Percentiles rank a stretch among this genome's conserved stretches.
These are phyloP conservation scores for Pseudopithomyces maydicus DNA, from an alignment of 2,329 filamentous ascomycete species.

Conservation along the genomic window DNA sequence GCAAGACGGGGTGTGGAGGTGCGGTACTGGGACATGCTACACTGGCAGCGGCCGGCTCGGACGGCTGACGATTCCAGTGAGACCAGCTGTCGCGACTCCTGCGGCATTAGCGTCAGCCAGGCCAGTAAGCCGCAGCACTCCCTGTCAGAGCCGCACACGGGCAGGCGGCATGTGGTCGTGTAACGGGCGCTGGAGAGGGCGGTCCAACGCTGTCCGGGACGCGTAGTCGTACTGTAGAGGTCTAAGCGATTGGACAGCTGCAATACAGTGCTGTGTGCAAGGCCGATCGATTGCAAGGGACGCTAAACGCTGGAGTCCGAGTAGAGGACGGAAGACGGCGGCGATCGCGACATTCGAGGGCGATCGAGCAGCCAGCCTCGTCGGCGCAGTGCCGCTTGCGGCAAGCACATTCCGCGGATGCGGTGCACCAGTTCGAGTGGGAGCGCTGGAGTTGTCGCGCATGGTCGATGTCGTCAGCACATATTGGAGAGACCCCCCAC, in stretches of 20 bases:
- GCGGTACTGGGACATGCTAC: too few species aligned
- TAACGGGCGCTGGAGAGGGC: not conserved
- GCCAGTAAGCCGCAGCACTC: slow-evolving; percentile 2
- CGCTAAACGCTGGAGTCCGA: not conserved
- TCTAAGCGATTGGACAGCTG: not conserved
- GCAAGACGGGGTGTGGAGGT: too few species aligned
- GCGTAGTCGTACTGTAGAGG: not conserved
- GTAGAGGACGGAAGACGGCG: not conserved
- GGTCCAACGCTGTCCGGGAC: not conserved
- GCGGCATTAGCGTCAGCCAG: slow-evolving; percentile 1
- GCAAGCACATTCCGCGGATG: not conserved
- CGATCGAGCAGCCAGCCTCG: slow-evolving; percentile 2
- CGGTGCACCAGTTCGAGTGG: not conserved
- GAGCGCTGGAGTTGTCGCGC: not conserved
- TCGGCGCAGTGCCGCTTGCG: not conserved
- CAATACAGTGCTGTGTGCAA: not conserved
- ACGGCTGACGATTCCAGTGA: not conserved
- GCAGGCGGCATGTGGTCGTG: not conserved
- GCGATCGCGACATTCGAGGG: not conserved
- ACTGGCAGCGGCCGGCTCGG: not conserved
- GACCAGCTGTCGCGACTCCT: not conserved
- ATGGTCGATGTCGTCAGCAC: not conserved
- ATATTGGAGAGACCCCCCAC: not conserved
- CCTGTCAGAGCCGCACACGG: slow-evolving; percentile 5
- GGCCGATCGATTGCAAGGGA: not conserved